phyloP scores from a whole-genome alignment of 2,329 filamentous ascomycete genomes.

The Mycosphaerella sp. region DNA sequence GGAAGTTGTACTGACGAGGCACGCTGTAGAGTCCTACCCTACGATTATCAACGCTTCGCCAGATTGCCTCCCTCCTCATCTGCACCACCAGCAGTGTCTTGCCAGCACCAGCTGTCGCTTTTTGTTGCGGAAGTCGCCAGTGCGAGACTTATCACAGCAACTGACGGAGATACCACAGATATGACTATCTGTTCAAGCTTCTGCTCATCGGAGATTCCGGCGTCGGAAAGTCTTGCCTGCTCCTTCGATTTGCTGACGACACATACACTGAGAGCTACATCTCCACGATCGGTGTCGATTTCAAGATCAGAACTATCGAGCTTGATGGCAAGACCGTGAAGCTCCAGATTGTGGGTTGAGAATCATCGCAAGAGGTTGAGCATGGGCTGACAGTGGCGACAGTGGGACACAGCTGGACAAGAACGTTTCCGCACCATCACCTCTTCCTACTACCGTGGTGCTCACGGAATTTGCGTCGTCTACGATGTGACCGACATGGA shows the following conservation, averaged over 20 bases:
- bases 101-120: not conserved
- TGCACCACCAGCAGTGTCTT: not conserved
- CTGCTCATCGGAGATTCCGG: constrained; percentile 99
- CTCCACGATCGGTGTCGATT: constrained; percentile 98
- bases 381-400: constrained; percentile 17
- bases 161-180: constrained; percentile 53
- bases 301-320: constrained; percentile 99
- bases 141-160: not conserved
- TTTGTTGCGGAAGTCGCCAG: not conserved
- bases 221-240: constrained; percentile 98
- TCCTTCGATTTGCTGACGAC: constrained; percentile 96
- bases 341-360: constrained; percentile 81
- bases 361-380: not conserved
- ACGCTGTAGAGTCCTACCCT: not conserved
- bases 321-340: constrained; percentile 99
- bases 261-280: constrained; percentile 99
- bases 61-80: not conserved
- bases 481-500: constrained; percentile 99
- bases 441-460: constrained; percentile 98
- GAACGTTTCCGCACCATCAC: constrained; percentile 99
- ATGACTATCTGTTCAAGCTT: constrained; percentile 99
- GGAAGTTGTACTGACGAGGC: constrained; percentile 11
- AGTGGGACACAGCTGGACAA: constrained; percentile 99
- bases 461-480: constrained; percentile 98
- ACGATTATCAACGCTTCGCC: not conserved